A percentile compares a stretch with the other conserved stretches of the same genome.
phyloP scores from a whole-genome alignment of 192 early-diverging fungal species.

The Allomyces macrogynus region DNA sequence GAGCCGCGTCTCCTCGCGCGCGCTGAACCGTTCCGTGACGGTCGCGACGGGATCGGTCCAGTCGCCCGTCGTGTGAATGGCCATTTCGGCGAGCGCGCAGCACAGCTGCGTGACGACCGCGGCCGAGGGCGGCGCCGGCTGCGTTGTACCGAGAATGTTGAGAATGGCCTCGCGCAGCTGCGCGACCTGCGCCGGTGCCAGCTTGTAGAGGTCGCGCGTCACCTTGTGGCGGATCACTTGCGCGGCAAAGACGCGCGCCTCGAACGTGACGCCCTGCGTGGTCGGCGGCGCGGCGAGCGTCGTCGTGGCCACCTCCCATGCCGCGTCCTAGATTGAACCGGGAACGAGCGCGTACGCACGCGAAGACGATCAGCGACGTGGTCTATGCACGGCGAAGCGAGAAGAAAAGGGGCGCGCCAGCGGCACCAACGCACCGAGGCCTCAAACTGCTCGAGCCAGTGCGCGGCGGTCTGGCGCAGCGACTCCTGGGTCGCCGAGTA shows the following conservation, averaged over 20 bases:
- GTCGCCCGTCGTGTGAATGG: slow-evolving; percentile 42
- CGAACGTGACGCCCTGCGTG: too few relatives aligned
- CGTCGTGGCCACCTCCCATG: too few relatives aligned
- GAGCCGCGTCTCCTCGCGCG: slow-evolving; percentile 30
- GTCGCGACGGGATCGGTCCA: slow-evolving; percentile 68
- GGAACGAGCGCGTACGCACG: too few relatives aligned
- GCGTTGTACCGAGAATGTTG: slow-evolving; percentile 32
- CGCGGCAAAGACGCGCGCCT: not conserved
- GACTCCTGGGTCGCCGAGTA: too few relatives aligned
- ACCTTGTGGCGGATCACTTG: slow-evolving; percentile 24
- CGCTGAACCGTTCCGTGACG: slow-evolving; percentile 46
- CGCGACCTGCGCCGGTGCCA: slow-evolving; percentile 35
- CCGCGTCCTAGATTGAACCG: too few relatives aligned
- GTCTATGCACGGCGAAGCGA: too few relatives aligned
- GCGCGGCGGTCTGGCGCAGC: too few relatives aligned
- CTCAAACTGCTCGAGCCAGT: too few relatives aligned
- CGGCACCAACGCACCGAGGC: too few relatives aligned
- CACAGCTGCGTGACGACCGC: slow-evolving; percentile 61
- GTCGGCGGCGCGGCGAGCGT: too few relatives aligned
- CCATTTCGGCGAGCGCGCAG: slow-evolving; percentile 61
- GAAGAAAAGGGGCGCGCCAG: too few relatives aligned
- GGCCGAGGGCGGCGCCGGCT: slow-evolving; percentile 22
- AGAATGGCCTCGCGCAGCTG: slow-evolving; percentile 64
- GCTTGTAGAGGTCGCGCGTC: slow-evolving; percentile 54
- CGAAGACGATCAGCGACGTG: too few relatives aligned